Percentiles rank a stretch among this genome's conserved stretches.
These are phyloP conservation scores for Crithidia thermophila DNA, from an alignment of 208 protist genomes.

Conservation along the genomic window DNA sequence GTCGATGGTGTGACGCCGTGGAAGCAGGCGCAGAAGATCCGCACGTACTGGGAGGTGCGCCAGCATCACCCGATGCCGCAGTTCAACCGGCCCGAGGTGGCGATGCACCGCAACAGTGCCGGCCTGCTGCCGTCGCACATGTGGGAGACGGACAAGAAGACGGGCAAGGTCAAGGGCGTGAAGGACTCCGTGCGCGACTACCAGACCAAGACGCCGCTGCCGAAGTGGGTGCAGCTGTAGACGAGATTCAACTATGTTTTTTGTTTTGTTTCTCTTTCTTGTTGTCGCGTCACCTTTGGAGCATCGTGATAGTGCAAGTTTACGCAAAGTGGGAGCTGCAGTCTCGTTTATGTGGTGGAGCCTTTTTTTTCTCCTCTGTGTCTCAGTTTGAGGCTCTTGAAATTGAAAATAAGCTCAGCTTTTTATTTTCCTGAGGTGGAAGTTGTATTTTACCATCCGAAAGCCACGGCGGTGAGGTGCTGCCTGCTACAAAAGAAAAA, in stretches of 20 bases:
- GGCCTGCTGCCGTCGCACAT: conserved; percentile 81
- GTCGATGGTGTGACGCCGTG: conserved; percentile 90
- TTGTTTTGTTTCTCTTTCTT: conserved; percentile 4
- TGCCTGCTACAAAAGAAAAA: no score
- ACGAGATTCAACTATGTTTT: neutral
- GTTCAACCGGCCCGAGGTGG: conserved; percentile 89
- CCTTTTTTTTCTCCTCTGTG: no score
- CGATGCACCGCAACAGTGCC: conserved; percentile 88
- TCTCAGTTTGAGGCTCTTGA: no score
- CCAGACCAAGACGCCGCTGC: conserved; percentile 81
- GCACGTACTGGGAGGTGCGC: conserved; percentile 91
- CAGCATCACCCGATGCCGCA: conserved; percentile 91
- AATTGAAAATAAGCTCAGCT: no score
- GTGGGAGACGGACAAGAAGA: conserved; percentile 94
- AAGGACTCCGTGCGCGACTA: conserved; percentile 93
- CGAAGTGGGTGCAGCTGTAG: conserved; percentile 87
- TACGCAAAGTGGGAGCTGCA: no score
- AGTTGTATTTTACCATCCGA: no score
- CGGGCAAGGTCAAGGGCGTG: conserved; percentile 86
- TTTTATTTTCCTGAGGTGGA: no score
- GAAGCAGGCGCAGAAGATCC: conserved; percentile 91
- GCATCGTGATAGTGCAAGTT: no score
- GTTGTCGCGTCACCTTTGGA: neutral
- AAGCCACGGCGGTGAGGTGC: no score
- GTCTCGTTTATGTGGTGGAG: no score